Evolutionary conservation across 108 stramenopile genomes (phyloP), one percentile per base, ranked within the genome.

Genomic region (Nannochloropsis salina): DNA sequence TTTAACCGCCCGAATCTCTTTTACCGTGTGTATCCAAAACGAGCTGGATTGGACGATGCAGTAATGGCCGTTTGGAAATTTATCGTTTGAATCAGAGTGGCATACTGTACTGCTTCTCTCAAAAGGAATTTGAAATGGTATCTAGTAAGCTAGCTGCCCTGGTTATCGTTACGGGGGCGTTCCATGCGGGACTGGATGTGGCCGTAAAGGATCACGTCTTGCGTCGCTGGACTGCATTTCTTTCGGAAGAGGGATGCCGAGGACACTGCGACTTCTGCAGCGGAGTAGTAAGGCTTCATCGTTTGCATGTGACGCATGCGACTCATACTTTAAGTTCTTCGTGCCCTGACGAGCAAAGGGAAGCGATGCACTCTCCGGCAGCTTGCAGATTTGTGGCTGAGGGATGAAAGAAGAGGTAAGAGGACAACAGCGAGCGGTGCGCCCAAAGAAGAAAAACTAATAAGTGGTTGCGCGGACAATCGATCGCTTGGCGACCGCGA

Each of bases 1-100:
- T 97, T 97, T 92, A 97, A 99, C 87, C 95, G 97, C 11, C 92
- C 94, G 43, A 97, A 97, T 83, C 89, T 99, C 41, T 92, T 91
- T 81, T 99, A 97, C 86, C 92, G 95, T 89, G 96, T 99, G 86
- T 97, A 99, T 88, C 92, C 86, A 40, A 89, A 90, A 6, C 42
- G 79, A 79, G 42, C 80, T 5, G 81, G 93, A 82, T 47, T 45
- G 42, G 93, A 95, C 43, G 93, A 93, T 41, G 84, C 93, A 86
- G 42, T 88, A 82, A 44, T 51, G 12, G 90, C 90, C 10, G 94
- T 98, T 83, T 94, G 93, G 2, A 92, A 92, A 44, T 94, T 95
- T 88, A 91, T 97, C 83, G 90, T 74, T 86, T 91, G 40, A 84
- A 92, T 9, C 79, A 87, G 44, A 82, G 93, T 42, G 97, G 97